A percentile compares a stretch with the other conserved stretches of the same genome.
Evolutionary conservation across 2,329 filamentous ascomycete genomes (phyloP).

Genomic region (Diaporthe sp.): DNA sequence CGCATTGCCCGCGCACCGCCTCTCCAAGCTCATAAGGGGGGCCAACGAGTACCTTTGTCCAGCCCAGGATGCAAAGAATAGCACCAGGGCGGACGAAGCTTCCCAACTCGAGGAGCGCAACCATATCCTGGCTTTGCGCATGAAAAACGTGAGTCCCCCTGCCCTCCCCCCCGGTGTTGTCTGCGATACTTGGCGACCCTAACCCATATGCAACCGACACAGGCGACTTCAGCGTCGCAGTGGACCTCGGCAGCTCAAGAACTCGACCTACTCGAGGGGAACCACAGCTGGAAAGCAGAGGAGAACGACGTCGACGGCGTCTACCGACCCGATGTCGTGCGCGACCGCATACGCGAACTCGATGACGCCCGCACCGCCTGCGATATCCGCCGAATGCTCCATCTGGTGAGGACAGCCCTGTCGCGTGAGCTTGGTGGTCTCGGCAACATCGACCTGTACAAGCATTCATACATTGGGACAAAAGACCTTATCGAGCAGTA

Average conservation of each 20-base stretch:
- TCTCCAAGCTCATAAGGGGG: conserved; percentile 40
- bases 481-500: conserved; percentile 90
- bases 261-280: conserved; percentile 82
- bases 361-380: conserved; percentile 78
- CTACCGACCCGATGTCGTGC: conserved; percentile 77
- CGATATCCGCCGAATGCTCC: conserved; percentile 82
- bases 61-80: conserved; percentile 63
- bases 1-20: conserved; percentile 29
- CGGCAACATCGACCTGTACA: conserved; percentile 84
- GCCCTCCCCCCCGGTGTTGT: no score
- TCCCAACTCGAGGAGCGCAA: conserved; percentile 66
- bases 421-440: conserved; percentile 87
- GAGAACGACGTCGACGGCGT: conserved; percentile 61
- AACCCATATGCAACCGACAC: conserved; percentile 20
- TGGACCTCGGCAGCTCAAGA: conserved; percentile 82
- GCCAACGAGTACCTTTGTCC: conserved; percentile 56
- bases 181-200: conserved; percentile 25
- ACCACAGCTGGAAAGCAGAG: conserved; percentile 83
- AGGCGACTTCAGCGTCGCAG: conserved; percentile 76
- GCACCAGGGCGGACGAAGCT: conserved; percentile 59
- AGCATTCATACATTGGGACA: conserved; percentile 85
- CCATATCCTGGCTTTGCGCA: conserved; percentile 70
- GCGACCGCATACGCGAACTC: conserved; percentile 76
- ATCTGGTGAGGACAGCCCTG: conserved; percentile 82
- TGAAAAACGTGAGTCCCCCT: conserved; percentile 69